Percentiles rank a stretch among this genome's conserved stretches.
Conservation (phyloP, 345 rosid species). For the Pistacia vera region DNA sequence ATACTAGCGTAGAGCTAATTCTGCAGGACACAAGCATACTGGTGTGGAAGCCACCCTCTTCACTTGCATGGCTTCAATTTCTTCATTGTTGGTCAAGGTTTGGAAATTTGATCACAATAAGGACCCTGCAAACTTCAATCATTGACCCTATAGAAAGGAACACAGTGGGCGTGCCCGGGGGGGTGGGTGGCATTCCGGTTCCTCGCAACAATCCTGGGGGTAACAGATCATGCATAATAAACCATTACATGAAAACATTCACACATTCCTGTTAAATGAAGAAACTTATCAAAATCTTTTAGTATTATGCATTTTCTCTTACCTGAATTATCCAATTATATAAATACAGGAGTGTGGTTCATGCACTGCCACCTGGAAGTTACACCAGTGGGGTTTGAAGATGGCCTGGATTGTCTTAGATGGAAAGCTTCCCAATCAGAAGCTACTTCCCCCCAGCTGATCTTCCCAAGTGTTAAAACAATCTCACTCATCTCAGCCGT, state of each 20-base stretch:
- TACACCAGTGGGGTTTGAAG: slow-evolving; percentile 75
- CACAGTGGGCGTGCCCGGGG: slow-evolving; percentile 68
- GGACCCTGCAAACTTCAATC: slow-evolving; percentile 63
- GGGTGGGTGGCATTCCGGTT: slow-evolving; percentile 76
- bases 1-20: slow-evolving; percentile 63
- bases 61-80: slow-evolving; percentile 76
- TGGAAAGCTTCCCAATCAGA: slow-evolving; percentile 65
- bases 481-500: slow-evolving; percentile 11
- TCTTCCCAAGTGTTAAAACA: slow-evolving; percentile 59
- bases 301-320: neutral
- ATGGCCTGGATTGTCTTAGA: slow-evolving; percentile 80
- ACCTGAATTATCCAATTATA: too few relatives aligned
- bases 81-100: slow-evolving; percentile 75
- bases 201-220: slow-evolving; percentile 67
- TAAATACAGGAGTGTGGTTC: slow-evolving; percentile 60
- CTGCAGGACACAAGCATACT: slow-evolving; percentile 79
- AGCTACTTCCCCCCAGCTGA: slow-evolving; percentile 70
- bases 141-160: slow-evolving; percentile 63
- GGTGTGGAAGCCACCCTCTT: slow-evolving; percentile 79
- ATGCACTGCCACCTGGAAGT: slow-evolving; percentile 84
- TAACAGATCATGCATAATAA: neutral
- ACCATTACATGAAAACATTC: neutral
- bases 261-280: too few relatives aligned
- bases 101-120: slow-evolving; percentile 55
- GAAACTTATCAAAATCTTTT: too few relatives aligned